phyloP scores from a whole-genome alignment of 108 stramenopile genomes.

The Aureococcus anophagefferens region DNA sequence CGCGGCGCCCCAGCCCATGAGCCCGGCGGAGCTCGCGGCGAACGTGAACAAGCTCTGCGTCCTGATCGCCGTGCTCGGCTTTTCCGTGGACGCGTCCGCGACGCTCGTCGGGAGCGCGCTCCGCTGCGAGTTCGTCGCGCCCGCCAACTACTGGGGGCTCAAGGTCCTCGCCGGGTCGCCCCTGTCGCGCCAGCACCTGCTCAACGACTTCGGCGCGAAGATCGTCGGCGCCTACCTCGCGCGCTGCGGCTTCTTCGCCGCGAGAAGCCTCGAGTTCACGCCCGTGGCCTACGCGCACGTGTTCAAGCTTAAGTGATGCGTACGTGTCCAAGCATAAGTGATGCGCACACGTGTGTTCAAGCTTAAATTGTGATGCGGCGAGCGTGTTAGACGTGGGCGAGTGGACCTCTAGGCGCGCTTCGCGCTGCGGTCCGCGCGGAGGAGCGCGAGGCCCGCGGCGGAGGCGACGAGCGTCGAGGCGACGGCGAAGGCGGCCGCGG shows the following conservation, averaged over 20 bases:
- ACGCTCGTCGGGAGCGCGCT: background rate
- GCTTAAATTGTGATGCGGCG: too few relatives aligned
- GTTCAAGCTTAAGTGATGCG: too few relatives aligned
- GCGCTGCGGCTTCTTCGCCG: too few relatives aligned
- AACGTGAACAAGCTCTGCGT: background rate
- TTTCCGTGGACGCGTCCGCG: background rate
- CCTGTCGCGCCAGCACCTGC: background rate
- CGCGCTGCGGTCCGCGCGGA: too few relatives aligned
- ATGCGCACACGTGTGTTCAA: too few relatives aligned
- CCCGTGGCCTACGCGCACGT: too few relatives aligned
- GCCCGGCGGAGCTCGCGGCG: background rate
- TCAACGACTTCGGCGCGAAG: background rate
- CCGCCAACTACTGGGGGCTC: background rate
- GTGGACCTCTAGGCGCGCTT: too few relatives aligned
- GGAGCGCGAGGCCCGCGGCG: slow-evolving; percentile 37
- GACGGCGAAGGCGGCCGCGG: slow-evolving; percentile 47
- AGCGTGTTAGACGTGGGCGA: too few relatives aligned
- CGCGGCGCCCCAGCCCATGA: too few relatives aligned
- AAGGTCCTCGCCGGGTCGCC: background rate
- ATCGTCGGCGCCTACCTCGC: too few relatives aligned
- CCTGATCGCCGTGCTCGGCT: background rate
- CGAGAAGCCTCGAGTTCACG: too few relatives aligned
- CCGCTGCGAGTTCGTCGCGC: background rate
- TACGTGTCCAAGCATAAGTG: too few relatives aligned
- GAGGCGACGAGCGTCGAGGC: slow-evolving; percentile 40